These are phyloP conservation scores for Pulveroboletus sp. DNA, from an alignment of 768 basidiomycete genomes.

Conservation along the genomic window DNA sequence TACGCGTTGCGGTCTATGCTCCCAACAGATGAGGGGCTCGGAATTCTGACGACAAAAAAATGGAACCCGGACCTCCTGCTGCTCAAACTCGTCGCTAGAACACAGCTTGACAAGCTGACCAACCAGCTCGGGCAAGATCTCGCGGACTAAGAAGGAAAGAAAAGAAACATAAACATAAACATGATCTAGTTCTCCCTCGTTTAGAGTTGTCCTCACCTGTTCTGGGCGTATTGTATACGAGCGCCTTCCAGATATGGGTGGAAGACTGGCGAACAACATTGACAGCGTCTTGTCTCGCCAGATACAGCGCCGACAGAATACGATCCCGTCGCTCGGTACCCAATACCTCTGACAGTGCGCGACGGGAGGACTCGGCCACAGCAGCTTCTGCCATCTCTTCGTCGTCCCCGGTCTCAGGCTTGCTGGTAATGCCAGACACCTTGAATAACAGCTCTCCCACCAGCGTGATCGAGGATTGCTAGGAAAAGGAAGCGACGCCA, in stretches of 20 bases:
- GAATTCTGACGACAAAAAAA: not conserved
- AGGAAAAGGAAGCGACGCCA: not conserved
- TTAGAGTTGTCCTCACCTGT: slow-evolving; percentile 50
- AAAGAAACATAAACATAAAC: not conserved
- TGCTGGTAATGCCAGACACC: slow-evolving; percentile 91
- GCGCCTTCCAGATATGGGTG: slow-evolving; percentile 96
- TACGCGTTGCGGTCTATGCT: slow-evolving; percentile 71
- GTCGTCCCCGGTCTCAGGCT: slow-evolving; percentile 71
- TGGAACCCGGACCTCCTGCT: slow-evolving; percentile 66
- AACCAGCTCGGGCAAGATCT: slow-evolving; percentile 84
- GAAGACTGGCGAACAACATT: slow-evolving; percentile 85
- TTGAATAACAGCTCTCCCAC: slow-evolving; percentile 96
- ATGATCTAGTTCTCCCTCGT: not conserved
- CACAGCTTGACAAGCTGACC: slow-evolving; percentile 72
- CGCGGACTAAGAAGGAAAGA: slow-evolving; percentile 53
- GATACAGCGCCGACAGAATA: slow-evolving; percentile 84
- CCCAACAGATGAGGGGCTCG: not conserved
- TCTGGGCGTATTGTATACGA: slow-evolving; percentile 90
- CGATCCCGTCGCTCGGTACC: slow-evolving; percentile 87
- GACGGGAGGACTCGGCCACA: slow-evolving; percentile 73
- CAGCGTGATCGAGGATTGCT: slow-evolving; percentile 95
- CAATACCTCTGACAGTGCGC: slow-evolving; percentile 81
- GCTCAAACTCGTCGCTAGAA: slow-evolving; percentile 75
- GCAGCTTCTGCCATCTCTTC: slow-evolving; percentile 60
- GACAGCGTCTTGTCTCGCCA: slow-evolving; percentile 91